A percentile compares a stretch with the other conserved stretches of the same genome.
These are phyloP conservation scores for Pinus taeda DNA, from an alignment of 75 land plant genomes.

Conservation along the genomic window DNA sequence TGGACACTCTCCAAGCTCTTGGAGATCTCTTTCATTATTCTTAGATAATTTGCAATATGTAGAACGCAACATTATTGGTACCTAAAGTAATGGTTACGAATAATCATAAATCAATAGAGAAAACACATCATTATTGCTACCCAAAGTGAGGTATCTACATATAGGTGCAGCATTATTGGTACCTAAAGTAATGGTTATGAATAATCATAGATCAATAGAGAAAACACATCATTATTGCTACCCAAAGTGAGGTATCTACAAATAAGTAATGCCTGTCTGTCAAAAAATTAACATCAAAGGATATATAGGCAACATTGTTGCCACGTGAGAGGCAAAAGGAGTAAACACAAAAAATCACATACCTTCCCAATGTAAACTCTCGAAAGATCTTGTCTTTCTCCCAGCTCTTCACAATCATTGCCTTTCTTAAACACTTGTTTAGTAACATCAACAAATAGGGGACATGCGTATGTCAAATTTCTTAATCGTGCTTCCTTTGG, in stretches of 20 bases:
- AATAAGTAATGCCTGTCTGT: too few species aligned
- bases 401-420: conserved; percentile 90
- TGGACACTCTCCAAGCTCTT: conserved; percentile 99
- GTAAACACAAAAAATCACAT: not conserved
- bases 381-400: conserved; percentile 83
- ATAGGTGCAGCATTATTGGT: conserved; percentile 76
- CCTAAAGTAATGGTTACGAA: conserved; percentile 29
- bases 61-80: conserved; percentile 96
- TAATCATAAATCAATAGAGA: too few species aligned
- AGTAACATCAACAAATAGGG: conserved; percentile 89
- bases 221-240: too few species aligned
- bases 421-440: conserved; percentile 85
- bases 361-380: conserved; percentile 99
- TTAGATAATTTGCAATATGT: conserved; percentile 92
- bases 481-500: conserved; percentile 95
- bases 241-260: not conserved
- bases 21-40: conserved; percentile 89
- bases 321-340: not conserved
- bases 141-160: not conserved
- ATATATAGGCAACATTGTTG: not conserved
- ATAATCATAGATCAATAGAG: too few species aligned
- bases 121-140: too few species aligned
- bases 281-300: not conserved
- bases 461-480: conserved; percentile 94
- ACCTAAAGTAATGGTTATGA: conserved; percentile 37